Evolutionary conservation across 768 basidiomycete species (phyloP).

Genomic region (Phylloporus sp.): DNA sequence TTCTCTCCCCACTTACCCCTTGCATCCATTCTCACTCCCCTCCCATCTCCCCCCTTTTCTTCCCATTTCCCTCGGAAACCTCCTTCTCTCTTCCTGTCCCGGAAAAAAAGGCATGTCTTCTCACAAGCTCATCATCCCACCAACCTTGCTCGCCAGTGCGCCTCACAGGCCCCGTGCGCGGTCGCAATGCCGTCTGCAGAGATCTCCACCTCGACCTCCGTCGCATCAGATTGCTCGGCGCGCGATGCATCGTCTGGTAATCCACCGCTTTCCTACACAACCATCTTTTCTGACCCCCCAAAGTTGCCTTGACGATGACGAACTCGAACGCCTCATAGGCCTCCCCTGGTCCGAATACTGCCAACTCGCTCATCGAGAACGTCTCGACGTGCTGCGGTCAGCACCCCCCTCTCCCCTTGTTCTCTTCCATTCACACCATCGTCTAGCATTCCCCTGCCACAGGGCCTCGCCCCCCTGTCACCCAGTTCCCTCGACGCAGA

Average conservation of each 20-base stretch:
- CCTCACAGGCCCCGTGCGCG: constrained; percentile 67
- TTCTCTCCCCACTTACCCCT: constrained; percentile 10
- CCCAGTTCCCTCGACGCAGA: constrained; percentile 58
- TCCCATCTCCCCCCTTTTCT: not conserved
- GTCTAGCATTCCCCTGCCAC: constrained; percentile 75
- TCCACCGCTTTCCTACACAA: too few species aligned
- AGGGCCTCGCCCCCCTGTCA: constrained; percentile 75
- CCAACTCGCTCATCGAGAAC: constrained; percentile 50
- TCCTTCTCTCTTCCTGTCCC: constrained; percentile 86
- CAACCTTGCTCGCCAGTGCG: constrained; percentile 48
- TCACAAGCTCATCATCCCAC: too few species aligned
- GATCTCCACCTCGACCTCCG: constrained; percentile 72
- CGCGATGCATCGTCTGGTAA: constrained; percentile 80
- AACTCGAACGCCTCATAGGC: constrained; percentile 75
- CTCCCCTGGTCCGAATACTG: constrained; percentile 79
- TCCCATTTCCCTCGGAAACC: constrained; percentile 59
- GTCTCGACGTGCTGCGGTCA: constrained; percentile 78
- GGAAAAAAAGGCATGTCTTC: constrained; percentile 85
- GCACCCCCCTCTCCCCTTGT: constrained; percentile 2
- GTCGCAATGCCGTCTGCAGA: constrained; percentile 76
- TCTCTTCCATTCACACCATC: not conserved
- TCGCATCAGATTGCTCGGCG: constrained; percentile 68
- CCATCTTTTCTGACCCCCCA: too few species aligned
- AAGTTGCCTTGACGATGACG: constrained; percentile 82
- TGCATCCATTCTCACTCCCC: constrained; percentile 14